Percentiles rank a stretch among this genome's conserved stretches.
These are phyloP conservation scores for Aphanomyces invadans DNA, from an alignment of 352 stramenopile species.

Conservation along the genomic window DNA sequence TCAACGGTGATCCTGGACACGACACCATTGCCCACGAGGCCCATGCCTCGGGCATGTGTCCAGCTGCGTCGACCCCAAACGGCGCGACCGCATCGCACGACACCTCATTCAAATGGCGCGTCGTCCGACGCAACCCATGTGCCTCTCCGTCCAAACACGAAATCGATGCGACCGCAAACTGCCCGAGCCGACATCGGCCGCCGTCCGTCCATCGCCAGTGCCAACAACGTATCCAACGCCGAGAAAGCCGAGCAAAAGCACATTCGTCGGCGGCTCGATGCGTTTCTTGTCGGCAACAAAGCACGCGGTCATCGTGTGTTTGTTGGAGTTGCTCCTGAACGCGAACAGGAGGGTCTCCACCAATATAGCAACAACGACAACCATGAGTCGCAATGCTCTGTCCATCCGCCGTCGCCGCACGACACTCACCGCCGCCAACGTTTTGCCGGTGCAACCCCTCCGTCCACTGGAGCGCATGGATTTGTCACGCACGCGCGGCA, in stretches of 20 bases:
- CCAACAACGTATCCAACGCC: neutral
- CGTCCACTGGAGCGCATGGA: neutral
- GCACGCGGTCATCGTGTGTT: neutral
- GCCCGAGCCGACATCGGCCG: neutral
- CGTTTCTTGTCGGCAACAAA: slow-evolving; percentile 17
- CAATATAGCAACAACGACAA: neutral
- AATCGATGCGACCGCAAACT: neutral
- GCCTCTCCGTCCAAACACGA: neutral
- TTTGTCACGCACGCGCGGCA: neutral
- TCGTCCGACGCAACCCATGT: neutral
- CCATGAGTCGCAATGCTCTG: neutral
- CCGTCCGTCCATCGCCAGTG: neutral
- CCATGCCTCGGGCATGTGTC: neutral
- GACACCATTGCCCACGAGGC: neutral
- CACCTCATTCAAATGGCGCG: neutral
- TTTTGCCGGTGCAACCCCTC: neutral
- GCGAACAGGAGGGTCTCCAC: neutral
- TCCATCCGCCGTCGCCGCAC: neutral
- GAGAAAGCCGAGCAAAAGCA: slow-evolving; percentile 5
- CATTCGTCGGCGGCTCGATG: slow-evolving; percentile 11
- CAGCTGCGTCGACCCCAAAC: neutral
- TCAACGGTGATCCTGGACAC: slow-evolving; percentile 5
- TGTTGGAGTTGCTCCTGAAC: neutral
- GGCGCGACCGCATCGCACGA: neutral
- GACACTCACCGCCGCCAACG: neutral